These are phyloP conservation scores for Hirsutella thompsonii DNA, from an alignment of 2,329 filamentous ascomycete genomes.

Conservation along the genomic window DNA sequence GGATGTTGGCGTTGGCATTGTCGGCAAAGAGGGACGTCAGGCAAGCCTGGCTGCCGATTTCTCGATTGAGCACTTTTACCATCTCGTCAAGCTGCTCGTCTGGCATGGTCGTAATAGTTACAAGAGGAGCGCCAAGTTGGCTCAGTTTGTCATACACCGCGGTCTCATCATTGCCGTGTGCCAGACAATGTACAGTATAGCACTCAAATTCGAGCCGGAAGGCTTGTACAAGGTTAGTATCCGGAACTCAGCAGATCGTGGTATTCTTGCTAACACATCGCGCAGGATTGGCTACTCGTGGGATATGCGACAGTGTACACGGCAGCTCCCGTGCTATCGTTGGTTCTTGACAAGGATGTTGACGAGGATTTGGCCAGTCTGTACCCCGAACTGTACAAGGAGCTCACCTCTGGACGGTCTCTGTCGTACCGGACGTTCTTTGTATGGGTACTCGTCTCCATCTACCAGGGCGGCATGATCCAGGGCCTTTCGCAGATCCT, in stretches of 20 bases:
- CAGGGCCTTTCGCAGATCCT: conserved; percentile 88
- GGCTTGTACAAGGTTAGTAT: conserved; percentile 64
- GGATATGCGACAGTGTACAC: conserved; percentile 96
- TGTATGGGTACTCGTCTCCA: conserved; percentile 85
- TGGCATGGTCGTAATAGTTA: conserved; percentile 98
- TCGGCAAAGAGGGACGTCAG: conserved; percentile 93
- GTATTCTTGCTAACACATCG: conserved; percentile 8
- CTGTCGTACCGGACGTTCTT: conserved; percentile 92
- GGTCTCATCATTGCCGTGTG: conserved; percentile 91
- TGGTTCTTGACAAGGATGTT: conserved; percentile 90
- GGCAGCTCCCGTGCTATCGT: conserved; percentile 79
- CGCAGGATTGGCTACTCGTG: conserved; percentile 81
- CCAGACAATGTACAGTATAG: conserved; percentile 95
- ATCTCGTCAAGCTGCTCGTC: conserved; percentile 91
- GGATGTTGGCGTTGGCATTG: conserved; percentile 94
- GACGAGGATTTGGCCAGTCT: conserved; percentile 88
- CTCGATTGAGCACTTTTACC: conserved; percentile 87
- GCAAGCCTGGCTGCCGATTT: conserved; percentile 93
- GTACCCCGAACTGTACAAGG: conserved; percentile 95
- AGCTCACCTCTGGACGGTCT: conserved; percentile 78
- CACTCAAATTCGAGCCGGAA: conserved; percentile 82
- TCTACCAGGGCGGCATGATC: conserved; percentile 93
- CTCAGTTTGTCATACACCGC: conserved; percentile 96
- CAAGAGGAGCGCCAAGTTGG: conserved; percentile 88
- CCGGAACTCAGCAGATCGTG: neutral